Evolutionary conservation across 441 rosid species (phyloP).

Genomic region (Aquilaria agallochum): DNA sequence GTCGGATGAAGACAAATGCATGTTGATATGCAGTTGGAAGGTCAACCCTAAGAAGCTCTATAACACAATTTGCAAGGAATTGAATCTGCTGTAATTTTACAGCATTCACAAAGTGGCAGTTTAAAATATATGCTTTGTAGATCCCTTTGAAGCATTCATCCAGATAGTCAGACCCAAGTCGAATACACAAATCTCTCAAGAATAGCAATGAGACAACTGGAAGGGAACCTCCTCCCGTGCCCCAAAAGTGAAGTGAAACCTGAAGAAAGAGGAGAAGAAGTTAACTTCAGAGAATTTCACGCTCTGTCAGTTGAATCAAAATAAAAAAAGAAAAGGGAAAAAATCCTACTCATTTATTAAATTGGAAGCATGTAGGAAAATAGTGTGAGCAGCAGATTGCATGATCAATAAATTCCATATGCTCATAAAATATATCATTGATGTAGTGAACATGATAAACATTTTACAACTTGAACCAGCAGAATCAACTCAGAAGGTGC

Average conservation of each 20-base stretch:
- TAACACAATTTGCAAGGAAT: constrained; percentile 76
- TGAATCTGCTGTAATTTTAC: constrained; percentile 72
- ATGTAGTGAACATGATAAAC: too few species aligned
- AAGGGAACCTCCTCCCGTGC: constrained; percentile 83
- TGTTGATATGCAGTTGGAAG: constrained; percentile 89
- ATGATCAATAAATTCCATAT: too few species aligned
- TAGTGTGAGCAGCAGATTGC: too few species aligned
- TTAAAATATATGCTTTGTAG: constrained; percentile 89
- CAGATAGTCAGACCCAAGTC: constrained; percentile 70
- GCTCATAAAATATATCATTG: too few species aligned
- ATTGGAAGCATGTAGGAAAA: background rate
- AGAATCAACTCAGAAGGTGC: too few species aligned
- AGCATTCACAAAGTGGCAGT: constrained; percentile 85
- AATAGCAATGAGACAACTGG: constrained; percentile 84
- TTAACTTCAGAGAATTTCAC: background rate
- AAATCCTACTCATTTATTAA: background rate
- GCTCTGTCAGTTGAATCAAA: background rate
- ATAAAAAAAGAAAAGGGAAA: background rate
- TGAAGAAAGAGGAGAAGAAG: constrained; percentile 22
- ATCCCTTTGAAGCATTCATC: constrained; percentile 91
- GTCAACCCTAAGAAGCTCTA: constrained; percentile 86
- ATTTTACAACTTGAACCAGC: too few species aligned
- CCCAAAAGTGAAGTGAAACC: constrained; percentile 97
- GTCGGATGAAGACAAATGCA: constrained; percentile 87
- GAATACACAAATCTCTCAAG: constrained; percentile 77